Evolutionary conservation across 495 filamentous ascomycete species (phyloP), one percentile per base, ranked within the genome.

Genomic region (Bryoglossum gracile): DNA sequence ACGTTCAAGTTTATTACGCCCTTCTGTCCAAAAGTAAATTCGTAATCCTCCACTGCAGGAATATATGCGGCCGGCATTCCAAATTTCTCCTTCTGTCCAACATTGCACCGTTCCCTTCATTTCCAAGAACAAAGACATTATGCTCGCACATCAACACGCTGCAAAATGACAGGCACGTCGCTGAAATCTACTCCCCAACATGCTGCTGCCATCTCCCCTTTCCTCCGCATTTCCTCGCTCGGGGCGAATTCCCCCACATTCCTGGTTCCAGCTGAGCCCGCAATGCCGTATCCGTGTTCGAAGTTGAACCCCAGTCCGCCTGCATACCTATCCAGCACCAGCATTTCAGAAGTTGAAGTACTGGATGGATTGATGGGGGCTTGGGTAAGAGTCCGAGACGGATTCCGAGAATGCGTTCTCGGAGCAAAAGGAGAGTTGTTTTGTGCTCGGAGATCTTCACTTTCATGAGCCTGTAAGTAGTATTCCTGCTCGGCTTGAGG

Each of bases 101-200:
- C n/a, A n/a, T n/a, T n/a, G n/a, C n/a, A n/a, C n/a, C n/a, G n/a
- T n/a, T n/a, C n/a, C n/a, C n/a, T n/a, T n/a, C n/a, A n/a, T n/a
- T n/a, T n/a, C n/a, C n/a, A n/a, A n/a, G n/a, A n/a, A n/a, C n/a
- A n/a, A n/a, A n/a, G n/a, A n/a, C n/a, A n/a, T n/a, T n/a, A n/a
- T n/a, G n/a, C n/a, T n/a, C n/a, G n/a, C n/a, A n/a, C 26, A 30
- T 6, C 26, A 13, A 30, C 26, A 30, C 26, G 26, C 5, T 46
- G 43, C 37, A 57, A 19, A 21, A 57, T 37, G 16, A 53, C 45
- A 3, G 49, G 54, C 2, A 50, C 40, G 44, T 52, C 49, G 6
- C 17, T 40, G 1, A 53, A 46, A 24, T 52, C 54, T 16, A 57
- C 49, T 14, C 54, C n/a, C n/a, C n/a, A n/a, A n/a, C 54, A 42